Conservation (phyloP, 805 yeast genomes). For the Wickerhamiella azymoides region DNA sequence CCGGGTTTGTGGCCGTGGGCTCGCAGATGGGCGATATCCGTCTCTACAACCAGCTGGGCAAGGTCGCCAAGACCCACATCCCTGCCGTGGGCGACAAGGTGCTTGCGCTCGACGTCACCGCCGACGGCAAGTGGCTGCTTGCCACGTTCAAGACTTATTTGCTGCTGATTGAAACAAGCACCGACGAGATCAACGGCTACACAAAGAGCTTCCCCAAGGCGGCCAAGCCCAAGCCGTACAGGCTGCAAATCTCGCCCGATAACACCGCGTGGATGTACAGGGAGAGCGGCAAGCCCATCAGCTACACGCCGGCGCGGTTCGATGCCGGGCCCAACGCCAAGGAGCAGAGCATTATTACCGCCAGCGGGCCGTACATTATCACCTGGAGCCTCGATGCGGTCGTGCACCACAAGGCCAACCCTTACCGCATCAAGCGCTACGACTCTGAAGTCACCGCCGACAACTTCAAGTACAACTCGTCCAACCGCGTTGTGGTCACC, state of each 20-base stretch:
- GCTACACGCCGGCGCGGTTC: slow-evolving; percentile 64
- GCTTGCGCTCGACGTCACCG: slow-evolving; percentile 52
- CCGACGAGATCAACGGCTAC: slow-evolving; percentile 59
- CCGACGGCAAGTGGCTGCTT: slow-evolving; percentile 69
- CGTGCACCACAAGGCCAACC: slow-evolving; percentile 36
- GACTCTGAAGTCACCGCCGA: slow-evolving; percentile 53
- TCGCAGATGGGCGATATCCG: slow-evolving; percentile 63
- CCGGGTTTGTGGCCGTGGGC: slow-evolving; percentile 66
- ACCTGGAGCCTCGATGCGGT: slow-evolving; percentile 63
- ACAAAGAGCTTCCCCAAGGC: slow-evolving; percentile 48
- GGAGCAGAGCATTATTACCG: slow-evolving; percentile 60
- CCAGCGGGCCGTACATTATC: slow-evolving; percentile 70
- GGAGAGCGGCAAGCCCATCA: slow-evolving; percentile 35
- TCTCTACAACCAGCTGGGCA: slow-evolving; percentile 48
- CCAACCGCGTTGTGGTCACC: slow-evolving; percentile 57
- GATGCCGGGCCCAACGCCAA: slow-evolving; percentile 51
- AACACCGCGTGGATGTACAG: slow-evolving; percentile 49
- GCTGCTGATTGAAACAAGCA: slow-evolving; percentile 51
- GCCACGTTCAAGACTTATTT: slow-evolving; percentile 68
- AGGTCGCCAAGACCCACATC: slow-evolving; percentile 59
- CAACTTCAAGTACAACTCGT: slow-evolving; percentile 63
- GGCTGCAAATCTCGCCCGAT: slow-evolving; percentile 55
- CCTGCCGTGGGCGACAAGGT: slow-evolving; percentile 76
- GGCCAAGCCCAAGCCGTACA: slow-evolving; percentile 53
- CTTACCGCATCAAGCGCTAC: slow-evolving; percentile 54